Evolutionary conservation across 116 monocot genomes (phyloP), one percentile per base, ranked within the genome.

Genomic region (Trichopus zeylanicus): DNA sequence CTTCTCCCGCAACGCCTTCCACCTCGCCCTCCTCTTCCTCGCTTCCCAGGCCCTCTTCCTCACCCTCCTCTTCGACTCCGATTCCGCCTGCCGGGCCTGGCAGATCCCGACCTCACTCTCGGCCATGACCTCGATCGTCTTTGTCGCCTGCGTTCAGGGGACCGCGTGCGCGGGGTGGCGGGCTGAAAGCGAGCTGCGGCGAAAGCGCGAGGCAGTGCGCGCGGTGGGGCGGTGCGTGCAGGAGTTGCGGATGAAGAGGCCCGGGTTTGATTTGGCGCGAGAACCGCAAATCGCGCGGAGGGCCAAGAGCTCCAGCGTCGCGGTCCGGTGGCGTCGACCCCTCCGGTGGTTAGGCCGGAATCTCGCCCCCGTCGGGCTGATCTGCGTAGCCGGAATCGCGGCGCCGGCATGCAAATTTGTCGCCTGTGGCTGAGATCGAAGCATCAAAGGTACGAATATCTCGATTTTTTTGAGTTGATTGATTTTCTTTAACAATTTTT

Each of bases 191-290:
- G 32, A 48, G 56, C 31, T 91, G 63, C 66, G 70, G 67, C 67
- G 78, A 57, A 82, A 79, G 46, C 62, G 85, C 47, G 60, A 35
- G 21, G 85, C 87, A 12, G 81, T 67, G 18, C 66, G 97, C 38
- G 79, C 91, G 48, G 67, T 91, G 59, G 46, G 73, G 55, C 68
- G 87, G 70, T 73, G 64, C 39, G 64, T 84, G 59, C 81, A 82
- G 75, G 97, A 98, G 76, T 62, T 98, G 75, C 70, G 97, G 66
- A 87, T 91, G 97, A 98, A 85, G 57, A 91, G 97, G n/a, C 61
- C 73, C 20, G 85, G 88, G 67, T 98, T 82, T 31, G 91, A 98
- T 57, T 42, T 98, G 53, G 71, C 62, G 0, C 81, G 70, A 73
- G 87, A 78, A 65, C 80, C 80, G 49, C 67, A 56, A 68, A 20